Evolutionary conservation across 345 rosid genomes (phyloP).

Genomic region (Euphorbia lathyris): DNA sequence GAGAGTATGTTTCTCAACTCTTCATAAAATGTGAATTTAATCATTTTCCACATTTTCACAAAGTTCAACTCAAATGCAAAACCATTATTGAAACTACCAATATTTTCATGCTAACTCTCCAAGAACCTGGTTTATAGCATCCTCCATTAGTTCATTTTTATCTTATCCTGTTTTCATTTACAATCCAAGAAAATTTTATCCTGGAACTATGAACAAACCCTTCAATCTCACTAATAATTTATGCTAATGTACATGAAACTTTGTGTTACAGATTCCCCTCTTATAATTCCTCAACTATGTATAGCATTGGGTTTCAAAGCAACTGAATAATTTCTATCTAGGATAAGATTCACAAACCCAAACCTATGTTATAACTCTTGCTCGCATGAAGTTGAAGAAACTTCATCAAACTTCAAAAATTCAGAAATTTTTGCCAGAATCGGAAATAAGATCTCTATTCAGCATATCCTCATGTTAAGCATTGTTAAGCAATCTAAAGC

Average conservation of each 20-base stretch:
- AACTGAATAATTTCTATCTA: neutral
- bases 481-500: neutral
- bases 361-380: no score
- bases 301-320: conserved; percentile 2
- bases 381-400: neutral
- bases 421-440: neutral
- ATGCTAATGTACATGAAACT: neutral
- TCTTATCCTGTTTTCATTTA: neutral
- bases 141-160: neutral
- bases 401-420: neutral
- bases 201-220: conserved; percentile 1
- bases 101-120: neutral
- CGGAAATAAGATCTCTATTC: no score
- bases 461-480: neutral
- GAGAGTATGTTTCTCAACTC: neutral
- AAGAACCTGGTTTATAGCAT: neutral
- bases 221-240: neutral
- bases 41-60: neutral
- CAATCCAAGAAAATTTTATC: neutral
- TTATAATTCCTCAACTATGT: neutral
- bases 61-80: neutral
- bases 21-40: neutral
- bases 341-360: no score
- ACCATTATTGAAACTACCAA: neutral
- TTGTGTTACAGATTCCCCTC: neutral